Percentiles rank a stretch among this genome's conserved stretches.
Evolutionary conservation across 169 alveolate genomes (phyloP).

Genomic region (Eimeria zaria): DNA sequence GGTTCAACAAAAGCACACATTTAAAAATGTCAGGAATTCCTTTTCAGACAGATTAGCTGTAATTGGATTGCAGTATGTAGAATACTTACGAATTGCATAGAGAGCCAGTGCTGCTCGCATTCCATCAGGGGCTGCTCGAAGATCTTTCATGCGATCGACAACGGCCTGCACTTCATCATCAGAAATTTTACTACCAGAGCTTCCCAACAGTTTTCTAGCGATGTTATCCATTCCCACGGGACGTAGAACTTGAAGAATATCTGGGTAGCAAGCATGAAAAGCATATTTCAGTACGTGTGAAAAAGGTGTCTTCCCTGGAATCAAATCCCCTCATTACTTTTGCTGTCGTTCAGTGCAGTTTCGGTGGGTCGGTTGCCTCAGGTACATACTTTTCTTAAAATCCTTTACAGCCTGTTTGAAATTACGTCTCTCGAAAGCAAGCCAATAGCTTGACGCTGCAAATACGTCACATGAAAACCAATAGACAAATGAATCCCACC

Average conservation of each 20-base stretch:
- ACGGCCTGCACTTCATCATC: slow-evolving; percentile 47
- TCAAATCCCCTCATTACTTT: neutral
- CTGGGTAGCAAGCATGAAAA: slow-evolving; percentile 33
- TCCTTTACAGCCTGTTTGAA: slow-evolving; percentile 26
- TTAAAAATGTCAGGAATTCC: neutral
- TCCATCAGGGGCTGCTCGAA: slow-evolving; percentile 34
- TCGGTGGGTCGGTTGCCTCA: neutral
- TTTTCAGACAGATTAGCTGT: neutral
- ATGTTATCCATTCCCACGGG: slow-evolving; percentile 2
- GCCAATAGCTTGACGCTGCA: slow-evolving; percentile 64
- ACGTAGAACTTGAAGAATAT: neutral
- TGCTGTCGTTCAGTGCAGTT: neutral
- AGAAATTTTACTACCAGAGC: neutral
- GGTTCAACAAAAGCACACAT: neutral
- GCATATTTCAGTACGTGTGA: neutral
- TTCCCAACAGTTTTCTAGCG: slow-evolving; percentile 2
- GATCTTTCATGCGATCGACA: neutral
- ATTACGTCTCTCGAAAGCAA: slow-evolving; percentile 44
- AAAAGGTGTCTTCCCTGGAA: neutral
- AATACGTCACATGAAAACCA: neutral
- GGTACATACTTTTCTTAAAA: slow-evolving; percentile 10
- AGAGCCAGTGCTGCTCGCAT: slow-evolving; percentile 48
- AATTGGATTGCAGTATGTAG: neutral
- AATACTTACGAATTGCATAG: slow-evolving; percentile 40
- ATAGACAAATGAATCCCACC: neutral